A percentile compares a stretch with the other conserved stretches of the same genome.
phyloP scores from a whole-genome alignment of 2,329 filamentous ascomycete species.

The Curvularia hawaiiensis region DNA sequence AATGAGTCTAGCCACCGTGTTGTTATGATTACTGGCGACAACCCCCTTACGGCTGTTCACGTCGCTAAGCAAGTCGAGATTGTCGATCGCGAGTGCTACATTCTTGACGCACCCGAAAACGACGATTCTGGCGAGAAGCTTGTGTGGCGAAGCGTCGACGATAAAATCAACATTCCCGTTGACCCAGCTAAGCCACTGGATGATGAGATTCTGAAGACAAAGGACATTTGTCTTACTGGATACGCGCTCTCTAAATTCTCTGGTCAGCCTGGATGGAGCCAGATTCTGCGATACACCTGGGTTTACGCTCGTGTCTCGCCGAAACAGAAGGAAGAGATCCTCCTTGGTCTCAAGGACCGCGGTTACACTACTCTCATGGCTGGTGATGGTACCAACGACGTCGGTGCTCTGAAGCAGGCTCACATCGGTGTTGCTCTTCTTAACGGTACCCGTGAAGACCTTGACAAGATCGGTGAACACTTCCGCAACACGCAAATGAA shows the following conservation, averaged over 20 bases:
- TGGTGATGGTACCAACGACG: constrained; percentile 97
- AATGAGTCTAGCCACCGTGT: constrained; percentile 99
- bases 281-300: constrained; percentile 88
- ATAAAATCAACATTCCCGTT: constrained; percentile 83
- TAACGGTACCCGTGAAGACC: constrained; percentile 90
- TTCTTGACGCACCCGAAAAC: constrained; percentile 92
- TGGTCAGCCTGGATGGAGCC: constrained; percentile 74
- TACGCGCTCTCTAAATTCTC: constrained; percentile 92
- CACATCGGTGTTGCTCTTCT: constrained; percentile 96
- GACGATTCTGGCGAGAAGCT: constrained; percentile 80
- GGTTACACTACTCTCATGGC: constrained; percentile 99
- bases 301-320: constrained; percentile 98
- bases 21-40: constrained; percentile 99
- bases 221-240: constrained; percentile 94
- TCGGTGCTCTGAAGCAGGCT: constrained; percentile 95
- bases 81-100: constrained; percentile 92
- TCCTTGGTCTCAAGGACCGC: constrained; percentile 94
- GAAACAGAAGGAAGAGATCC: constrained; percentile 98
- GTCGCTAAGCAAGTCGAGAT: constrained; percentile 97
- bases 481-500: constrained; percentile 96
- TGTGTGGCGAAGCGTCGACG: constrained; percentile 94
- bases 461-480: constrained; percentile 91
- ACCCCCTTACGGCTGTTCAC: constrained; percentile 93
- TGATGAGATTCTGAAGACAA: constrained; percentile 76
- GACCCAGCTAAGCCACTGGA: constrained; percentile 83